Evolutionary conservation across 208 protist genomes (phyloP).

Genomic region (Leptomonas seymouri): DNA sequence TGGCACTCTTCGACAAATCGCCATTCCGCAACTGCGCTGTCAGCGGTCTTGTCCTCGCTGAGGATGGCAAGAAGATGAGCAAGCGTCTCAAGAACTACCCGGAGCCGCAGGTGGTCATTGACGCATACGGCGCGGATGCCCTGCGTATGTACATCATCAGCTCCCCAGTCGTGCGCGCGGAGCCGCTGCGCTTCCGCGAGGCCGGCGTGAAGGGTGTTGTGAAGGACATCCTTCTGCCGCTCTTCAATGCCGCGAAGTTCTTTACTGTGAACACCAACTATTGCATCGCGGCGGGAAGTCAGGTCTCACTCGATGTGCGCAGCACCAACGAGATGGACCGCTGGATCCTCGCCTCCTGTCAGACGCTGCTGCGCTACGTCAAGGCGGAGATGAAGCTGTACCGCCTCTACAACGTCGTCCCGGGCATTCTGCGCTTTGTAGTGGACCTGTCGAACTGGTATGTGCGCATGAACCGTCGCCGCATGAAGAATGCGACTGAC

Average conservation of each 20-base stretch:
- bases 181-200: conserved; percentile 96
- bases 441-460: conserved; percentile 99
- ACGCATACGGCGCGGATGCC: conserved; percentile 98
- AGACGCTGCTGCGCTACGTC: conserved; percentile 96
- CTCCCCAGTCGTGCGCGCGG: conserved; percentile 98
- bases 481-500: conserved; percentile 92
- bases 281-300: conserved; percentile 56
- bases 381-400: conserved; percentile 97
- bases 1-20: conserved; percentile 97
- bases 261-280: conserved; percentile 96
- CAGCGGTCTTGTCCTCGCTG: conserved; percentile 99
- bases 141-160: conserved; percentile 99
- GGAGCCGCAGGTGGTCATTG: conserved; percentile 96
- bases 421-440: conserved; percentile 97
- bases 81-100: conserved; percentile 99
- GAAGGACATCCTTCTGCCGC: conserved; percentile 98
- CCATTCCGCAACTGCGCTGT: conserved; percentile 99
- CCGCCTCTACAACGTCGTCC: conserved; percentile 99
- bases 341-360: conserved; percentile 97
- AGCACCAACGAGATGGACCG: conserved; percentile 98
- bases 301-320: conserved; percentile 56
- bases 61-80: conserved; percentile 99
- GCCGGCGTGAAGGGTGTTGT: conserved; percentile 96
- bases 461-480: conserved; percentile 97
- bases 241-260: conserved; percentile 99